Percentiles rank a stretch among this genome's conserved stretches.
These are phyloP conservation scores for Teratosphaeria destructans DNA, from an alignment of 2,329 filamentous ascomycete genomes.

Conservation along the genomic window DNA sequence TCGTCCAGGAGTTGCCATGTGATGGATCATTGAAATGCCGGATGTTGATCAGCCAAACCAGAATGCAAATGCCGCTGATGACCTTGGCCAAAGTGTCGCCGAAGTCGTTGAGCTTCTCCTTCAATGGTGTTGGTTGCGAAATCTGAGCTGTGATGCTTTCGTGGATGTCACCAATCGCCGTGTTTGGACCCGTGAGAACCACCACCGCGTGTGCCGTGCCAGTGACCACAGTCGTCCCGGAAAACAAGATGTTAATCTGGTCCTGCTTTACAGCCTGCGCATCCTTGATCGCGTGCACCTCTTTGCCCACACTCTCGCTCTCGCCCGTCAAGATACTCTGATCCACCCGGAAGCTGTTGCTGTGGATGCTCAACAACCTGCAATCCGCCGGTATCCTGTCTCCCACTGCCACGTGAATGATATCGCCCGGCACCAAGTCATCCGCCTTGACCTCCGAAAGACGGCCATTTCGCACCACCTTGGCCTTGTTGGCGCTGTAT, in stretches of 20 bases:
- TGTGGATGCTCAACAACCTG: constrained; percentile 77
- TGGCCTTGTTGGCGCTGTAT: constrained; percentile 97
- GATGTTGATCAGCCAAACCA: constrained; percentile 98
- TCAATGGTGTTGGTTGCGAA: constrained; percentile 89
- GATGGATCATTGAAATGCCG: constrained; percentile 91
- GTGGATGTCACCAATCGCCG: constrained; percentile 96
- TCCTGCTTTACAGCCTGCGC: constrained; percentile 88
- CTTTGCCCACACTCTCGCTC: constrained; percentile 92
- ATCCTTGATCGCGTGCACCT: constrained; percentile 59
- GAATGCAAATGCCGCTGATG: constrained; percentile 89
- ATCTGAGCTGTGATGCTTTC: constrained; percentile 98
- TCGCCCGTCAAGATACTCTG: constrained; percentile 96
- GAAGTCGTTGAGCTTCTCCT: constrained; percentile 98
- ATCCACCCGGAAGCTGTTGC: constrained; percentile 94
- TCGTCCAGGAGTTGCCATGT: constrained; percentile 76
- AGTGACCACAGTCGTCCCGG: constrained; percentile 91
- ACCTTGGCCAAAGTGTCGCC: constrained; percentile 94
- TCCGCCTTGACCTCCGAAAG: constrained; percentile 85
- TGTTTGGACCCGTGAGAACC: constrained; percentile 77
- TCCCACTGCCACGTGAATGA: constrained; percentile 78
- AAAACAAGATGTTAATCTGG: constrained; percentile 96
- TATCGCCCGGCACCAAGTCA: constrained; percentile 87
- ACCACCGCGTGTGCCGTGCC: constrained; percentile 88
- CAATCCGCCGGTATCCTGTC: constrained; percentile 94
- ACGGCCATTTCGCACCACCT: constrained; percentile 76